These are phyloP conservation scores for Nicotiana otophora DNA, from an alignment of 257 asterid genomes.

Conservation along the genomic window DNA sequence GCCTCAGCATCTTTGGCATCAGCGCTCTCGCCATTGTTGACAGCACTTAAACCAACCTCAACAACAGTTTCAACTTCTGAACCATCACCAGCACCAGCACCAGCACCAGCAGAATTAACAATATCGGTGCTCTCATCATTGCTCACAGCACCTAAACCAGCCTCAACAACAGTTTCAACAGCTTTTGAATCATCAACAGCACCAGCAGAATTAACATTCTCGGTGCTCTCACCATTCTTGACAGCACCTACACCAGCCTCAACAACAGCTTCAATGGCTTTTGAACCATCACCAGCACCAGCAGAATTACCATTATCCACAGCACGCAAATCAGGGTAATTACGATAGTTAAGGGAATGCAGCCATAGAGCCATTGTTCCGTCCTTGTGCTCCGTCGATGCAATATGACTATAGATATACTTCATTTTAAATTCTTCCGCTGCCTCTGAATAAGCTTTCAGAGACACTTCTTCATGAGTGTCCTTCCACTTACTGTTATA, in stretches of 20 bases:
- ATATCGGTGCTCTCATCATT: neutral
- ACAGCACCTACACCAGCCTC: neutral
- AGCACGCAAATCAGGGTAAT: conserved; percentile 58
- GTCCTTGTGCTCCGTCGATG: conserved; percentile 67
- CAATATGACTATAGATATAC: conserved; percentile 70
- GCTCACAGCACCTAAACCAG: neutral
- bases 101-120: neutral
- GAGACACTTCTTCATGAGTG: conserved; percentile 79
- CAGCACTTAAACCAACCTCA: neutral
- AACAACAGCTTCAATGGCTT: neutral
- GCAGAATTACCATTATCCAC: neutral
- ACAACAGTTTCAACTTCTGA: neutral
- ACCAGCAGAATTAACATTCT: neutral
- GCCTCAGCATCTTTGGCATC: neutral
- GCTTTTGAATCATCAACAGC: neutral
- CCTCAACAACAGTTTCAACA: neutral
- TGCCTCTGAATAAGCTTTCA: conserved; percentile 56
- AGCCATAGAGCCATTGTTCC: conserved; percentile 73
- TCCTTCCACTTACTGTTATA: conserved; percentile 72
- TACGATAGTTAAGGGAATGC: conserved; percentile 83
- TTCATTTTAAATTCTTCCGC: conserved; percentile 83
- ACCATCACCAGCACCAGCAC: neutral
- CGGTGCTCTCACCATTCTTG: neutral
- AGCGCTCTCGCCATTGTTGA: neutral
- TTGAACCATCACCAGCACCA: neutral